Base-by-base conservation (phyloP, 768 basidiomycete species). In the Suillus subluteus region DNA sequence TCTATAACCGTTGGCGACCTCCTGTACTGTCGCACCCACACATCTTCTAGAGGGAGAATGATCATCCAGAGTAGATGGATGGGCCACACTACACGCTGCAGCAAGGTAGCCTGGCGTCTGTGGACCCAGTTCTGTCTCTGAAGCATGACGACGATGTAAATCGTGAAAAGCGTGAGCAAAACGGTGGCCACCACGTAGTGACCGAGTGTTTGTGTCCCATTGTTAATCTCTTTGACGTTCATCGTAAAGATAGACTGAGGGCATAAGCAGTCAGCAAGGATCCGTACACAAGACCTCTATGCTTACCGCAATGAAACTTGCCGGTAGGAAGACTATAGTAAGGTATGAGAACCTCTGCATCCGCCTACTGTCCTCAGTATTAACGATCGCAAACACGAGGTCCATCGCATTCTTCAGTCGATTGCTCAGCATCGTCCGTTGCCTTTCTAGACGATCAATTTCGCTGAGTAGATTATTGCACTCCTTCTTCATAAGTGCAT, bases 291-390 rank as follows among this genome's bases (percentile, higher is more conserved):
- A 18, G 8, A 44, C 18, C 7, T 44, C 18, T 26, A 16, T 16
- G 15, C 52, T 52, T 52, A 64, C 63, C 4, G 46, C 63, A 6
- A 23, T 56, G 62, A 86, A 84, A 6, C 80, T 79, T 3, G 83
- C 80, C 0, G 86, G 85, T 16, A 86, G 77, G 72, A 86, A 87
- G 35, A 84, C 71, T 83, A 86, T 85, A 0, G 84, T 85, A 4
- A 87, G 73, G 65, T 84, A 85, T 0, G 83, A 77, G 30, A 87
- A 35, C 18, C 35, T 40, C 30, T 26, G 73, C 82, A 84, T 85
- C n/a, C 76, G 79, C 65, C 74, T 77, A 73, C 82, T 84, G 67
- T 87, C 86, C 16, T 72, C 74, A 55, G 85, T 83, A 64, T 84
- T 86, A 26, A 86, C 83, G 40, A 78, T 82, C 65, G 82, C 83